A percentile compares a stretch with the other conserved stretches of the same genome.
phyloP scores from a whole-genome alignment of 2,329 filamentous ascomycete genomes.

The Thermoascus crustaceus region DNA sequence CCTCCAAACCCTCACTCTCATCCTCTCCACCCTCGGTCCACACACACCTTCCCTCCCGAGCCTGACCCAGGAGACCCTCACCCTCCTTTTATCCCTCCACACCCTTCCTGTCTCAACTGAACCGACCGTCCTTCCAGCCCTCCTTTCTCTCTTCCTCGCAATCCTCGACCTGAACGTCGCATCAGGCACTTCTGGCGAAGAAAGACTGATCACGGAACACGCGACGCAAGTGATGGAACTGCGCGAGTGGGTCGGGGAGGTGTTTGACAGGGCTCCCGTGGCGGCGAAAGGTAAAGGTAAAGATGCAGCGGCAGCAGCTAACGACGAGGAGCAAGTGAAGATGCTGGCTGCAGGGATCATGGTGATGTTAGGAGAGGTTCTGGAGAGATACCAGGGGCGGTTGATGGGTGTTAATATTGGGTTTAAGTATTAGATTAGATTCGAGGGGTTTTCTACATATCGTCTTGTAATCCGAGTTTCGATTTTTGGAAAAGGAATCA shows the following conservation, averaged over 20 bases:
- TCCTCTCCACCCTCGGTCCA: conserved; percentile 76
- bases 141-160: conserved; percentile 71
- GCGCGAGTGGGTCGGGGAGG: conserved; percentile 70
- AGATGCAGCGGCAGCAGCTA: conserved; percentile 51
- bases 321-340: conserved; percentile 46
- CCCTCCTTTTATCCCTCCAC: conserved; percentile 66
- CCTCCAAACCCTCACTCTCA: conserved; percentile 74
- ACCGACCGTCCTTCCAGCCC: conserved; percentile 58
- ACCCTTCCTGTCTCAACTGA: conserved; percentile 48
- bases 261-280: conserved; percentile 55
- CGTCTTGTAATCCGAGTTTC: too few relatives aligned
- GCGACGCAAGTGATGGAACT: conserved; percentile 75
- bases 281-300: conserved; percentile 52
- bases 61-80: conserved; percentile 77
- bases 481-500: too few relatives aligned
- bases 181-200: conserved; percentile 44
- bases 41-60: conserved; percentile 66
- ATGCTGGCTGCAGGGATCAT: conserved; percentile 68
- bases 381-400: conserved; percentile 70
- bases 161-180: conserved; percentile 68
- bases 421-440: conserved; percentile 29
- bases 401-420: conserved; percentile 62
- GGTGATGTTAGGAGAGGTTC: conserved; percentile 71
- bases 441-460: too few relatives aligned
- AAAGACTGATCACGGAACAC: conserved; percentile 64